These are phyloP conservation scores for Eucalyptus guilfoylei DNA, from an alignment of 345 rosid genomes.

Conservation along the genomic window DNA sequence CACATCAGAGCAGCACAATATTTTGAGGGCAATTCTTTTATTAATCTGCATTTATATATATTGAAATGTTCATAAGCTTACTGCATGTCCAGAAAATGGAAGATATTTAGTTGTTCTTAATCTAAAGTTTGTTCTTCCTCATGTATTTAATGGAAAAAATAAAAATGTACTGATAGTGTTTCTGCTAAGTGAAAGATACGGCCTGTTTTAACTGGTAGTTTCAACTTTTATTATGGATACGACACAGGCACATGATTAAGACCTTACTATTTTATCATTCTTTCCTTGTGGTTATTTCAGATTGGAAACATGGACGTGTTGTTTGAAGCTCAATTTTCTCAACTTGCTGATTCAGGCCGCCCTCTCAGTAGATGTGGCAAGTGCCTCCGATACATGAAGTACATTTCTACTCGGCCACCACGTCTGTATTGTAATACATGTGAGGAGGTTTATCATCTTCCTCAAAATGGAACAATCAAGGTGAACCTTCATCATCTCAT, in stretches of 20 bases:
- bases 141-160: neutral
- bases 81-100: neutral
- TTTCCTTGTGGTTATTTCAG: constrained; percentile 19
- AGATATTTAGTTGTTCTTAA: neutral
- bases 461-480: constrained; percentile 88
- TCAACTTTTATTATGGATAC: neutral
- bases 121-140: neutral
- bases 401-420: constrained; percentile 67
- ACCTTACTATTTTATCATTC: neutral
- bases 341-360: constrained; percentile 76
- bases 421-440: constrained; percentile 88
- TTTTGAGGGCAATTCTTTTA: neutral
- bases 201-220: neutral
- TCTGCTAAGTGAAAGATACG: neutral
- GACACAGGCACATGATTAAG: neutral
- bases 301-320: constrained; percentile 89
- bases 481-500: constrained; percentile 10
- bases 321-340: constrained; percentile 94
- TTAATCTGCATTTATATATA: neutral
- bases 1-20: neutral
- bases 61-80: neutral
- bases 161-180: neutral
- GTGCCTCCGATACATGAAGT: constrained; percentile 92
- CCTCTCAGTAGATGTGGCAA: constrained; percentile 91
- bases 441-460: constrained; percentile 94